Evolutionary conservation across 495 filamentous ascomycete genomes (phyloP).

Genomic region (Stereocaulon alpinum): DNA sequence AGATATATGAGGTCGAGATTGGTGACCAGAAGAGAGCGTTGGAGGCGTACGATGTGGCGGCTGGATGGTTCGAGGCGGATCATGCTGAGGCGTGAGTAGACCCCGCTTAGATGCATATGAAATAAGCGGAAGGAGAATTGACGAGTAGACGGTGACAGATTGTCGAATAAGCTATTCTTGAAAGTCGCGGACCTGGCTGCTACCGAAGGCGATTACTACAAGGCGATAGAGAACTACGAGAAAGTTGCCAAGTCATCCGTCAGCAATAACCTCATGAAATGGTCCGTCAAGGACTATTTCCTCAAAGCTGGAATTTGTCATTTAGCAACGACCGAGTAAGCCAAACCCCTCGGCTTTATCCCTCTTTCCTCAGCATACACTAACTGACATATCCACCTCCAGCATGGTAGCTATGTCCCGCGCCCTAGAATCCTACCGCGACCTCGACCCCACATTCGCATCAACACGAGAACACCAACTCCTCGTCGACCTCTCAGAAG

Average conservation of each 20-base stretch:
- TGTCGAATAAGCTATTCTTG: constrained; percentile 82
- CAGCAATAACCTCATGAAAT: constrained; percentile 76
- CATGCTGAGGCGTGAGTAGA: constrained; percentile 67
- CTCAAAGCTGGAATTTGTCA: constrained; percentile 82
- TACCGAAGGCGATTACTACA: constrained; percentile 68
- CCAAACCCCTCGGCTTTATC: neutral
- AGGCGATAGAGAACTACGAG: constrained; percentile 71
- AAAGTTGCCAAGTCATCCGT: constrained; percentile 61
- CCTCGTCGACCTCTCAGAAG: constrained; percentile 58
- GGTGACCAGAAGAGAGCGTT: constrained; percentile 40
- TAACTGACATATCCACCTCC: too few relatives aligned
- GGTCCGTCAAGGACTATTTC: constrained; percentile 86
- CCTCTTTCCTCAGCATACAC: neutral
- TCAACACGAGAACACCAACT: constrained; percentile 70
- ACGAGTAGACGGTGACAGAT: constrained; percentile 30
- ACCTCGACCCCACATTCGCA: constrained; percentile 68
- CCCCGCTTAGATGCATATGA: neutral
- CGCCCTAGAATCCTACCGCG: constrained; percentile 68
- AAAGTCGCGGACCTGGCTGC: constrained; percentile 83
- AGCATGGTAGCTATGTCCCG: constrained; percentile 57
- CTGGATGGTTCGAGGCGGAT: constrained; percentile 77
- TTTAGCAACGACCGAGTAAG: constrained; percentile 56
- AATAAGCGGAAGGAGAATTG: neutral
- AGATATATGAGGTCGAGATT: constrained; percentile 70
- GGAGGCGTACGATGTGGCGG: constrained; percentile 52